Base-by-base conservation (phyloP, 805 yeast species). In the Tetrapisispora namnaoensis region DNA sequence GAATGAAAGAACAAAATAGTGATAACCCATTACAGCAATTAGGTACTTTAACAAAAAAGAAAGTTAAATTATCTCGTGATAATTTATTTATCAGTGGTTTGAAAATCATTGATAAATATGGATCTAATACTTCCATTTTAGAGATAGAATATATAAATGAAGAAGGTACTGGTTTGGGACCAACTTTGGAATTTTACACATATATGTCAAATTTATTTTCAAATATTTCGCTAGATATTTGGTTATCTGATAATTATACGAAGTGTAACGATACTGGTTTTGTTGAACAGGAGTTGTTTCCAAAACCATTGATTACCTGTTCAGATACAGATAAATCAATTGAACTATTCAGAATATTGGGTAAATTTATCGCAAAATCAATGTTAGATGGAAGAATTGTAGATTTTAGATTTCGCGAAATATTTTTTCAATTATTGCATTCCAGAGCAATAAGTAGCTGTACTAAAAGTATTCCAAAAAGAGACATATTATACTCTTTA, bases 131-230 rank as follows among this genome's bases (percentile, higher is more conserved):
- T 1, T 83, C 88, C 28, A 71, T 86, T 4, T 68, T 91, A 21
- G 98, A 91, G 57, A 81, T 93, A 49, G 96, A 90, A 62, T 91
- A 85, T 58, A 79, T 75, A 53, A 89, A 83, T 54, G 99, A 91
- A 63, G 96, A 76, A 7, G 99, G 98, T n/a, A 83, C 96, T 0
- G 99, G 99, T 0, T 69, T 89, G 42, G 99, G 99, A 0, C 99
- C 99, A 3, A 91, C 99, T 0, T 71, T 90, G 53, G 99, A 91
- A 65, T 91, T 93, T 60, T 91, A 88, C 60, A 80, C 97, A 0
- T 70, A 74, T 16, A 88, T 86, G 1, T 88, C 96, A 0, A 78
- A 73, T 49, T 89, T 82, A 53, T 88, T 91, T 62, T 70, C 83
- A 1, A 73, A 70, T 54, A 74, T 72, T 45, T 72, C 72, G 27